These are phyloP conservation scores for Penicillium nordicum DNA, from an alignment of 2,329 filamentous ascomycete species.

Conservation along the genomic window DNA sequence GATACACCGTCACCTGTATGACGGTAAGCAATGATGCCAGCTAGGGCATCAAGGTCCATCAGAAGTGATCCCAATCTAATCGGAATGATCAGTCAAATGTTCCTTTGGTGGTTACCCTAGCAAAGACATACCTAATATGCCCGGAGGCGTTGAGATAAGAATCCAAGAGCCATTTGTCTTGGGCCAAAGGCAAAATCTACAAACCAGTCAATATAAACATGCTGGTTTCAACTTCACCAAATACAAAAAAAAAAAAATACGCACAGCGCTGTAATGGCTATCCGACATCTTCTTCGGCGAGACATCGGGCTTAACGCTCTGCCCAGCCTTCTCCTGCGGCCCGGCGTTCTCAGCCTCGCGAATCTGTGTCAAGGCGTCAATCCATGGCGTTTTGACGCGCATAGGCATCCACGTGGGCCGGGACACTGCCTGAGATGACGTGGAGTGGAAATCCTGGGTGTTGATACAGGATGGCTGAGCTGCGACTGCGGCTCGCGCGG, in stretches of 20 bases:
- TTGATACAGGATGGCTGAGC: slow-evolving; percentile 12
- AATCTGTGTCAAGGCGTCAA: slow-evolving; percentile 60
- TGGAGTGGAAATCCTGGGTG: slow-evolving; percentile 29
- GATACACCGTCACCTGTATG: slow-evolving; percentile 63
- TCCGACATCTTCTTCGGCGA: slow-evolving; percentile 67
- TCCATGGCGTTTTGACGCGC: slow-evolving; percentile 64
- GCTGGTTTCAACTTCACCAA: background rate
- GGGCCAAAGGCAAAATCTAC: slow-evolving; percentile 64
- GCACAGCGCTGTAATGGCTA: slow-evolving; percentile 64
- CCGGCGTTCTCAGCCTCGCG: slow-evolving; percentile 40
- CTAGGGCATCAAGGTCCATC: slow-evolving; percentile 76
- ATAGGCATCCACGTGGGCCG: slow-evolving; percentile 50
- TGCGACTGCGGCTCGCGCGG: slow-evolving; percentile 11
- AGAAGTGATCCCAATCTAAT: slow-evolving; percentile 65
- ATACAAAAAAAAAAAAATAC: slow-evolving; percentile 22
- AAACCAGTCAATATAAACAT: slow-evolving; percentile 11
- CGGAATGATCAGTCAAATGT: slow-evolving; percentile 17
- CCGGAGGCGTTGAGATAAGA: slow-evolving; percentile 74
- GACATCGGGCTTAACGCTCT: slow-evolving; percentile 52
- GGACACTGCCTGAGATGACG: slow-evolving; percentile 24
- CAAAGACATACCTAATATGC: slow-evolving; percentile 57
- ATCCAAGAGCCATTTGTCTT: slow-evolving; percentile 73
- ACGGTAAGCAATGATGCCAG: slow-evolving; percentile 72
- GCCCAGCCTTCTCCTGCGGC: slow-evolving; percentile 16
- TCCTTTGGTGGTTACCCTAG: slow-evolving; percentile 1